These are phyloP conservation scores for Flaveria ramosissima DNA, from an alignment of 129 eudicot species.

Conservation along the genomic window DNA sequence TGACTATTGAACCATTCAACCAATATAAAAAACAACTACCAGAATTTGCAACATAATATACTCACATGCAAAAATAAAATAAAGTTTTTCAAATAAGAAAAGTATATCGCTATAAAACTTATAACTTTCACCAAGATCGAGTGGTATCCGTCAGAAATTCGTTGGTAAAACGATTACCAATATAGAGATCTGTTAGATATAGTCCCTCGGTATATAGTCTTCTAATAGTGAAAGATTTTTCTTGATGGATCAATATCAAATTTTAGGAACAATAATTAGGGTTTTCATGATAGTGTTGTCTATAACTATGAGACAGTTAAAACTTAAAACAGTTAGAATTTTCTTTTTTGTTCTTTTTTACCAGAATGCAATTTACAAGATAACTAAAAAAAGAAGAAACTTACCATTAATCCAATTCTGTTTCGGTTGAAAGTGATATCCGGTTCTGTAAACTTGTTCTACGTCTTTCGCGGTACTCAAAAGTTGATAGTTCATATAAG, in stretches of 20 bases:
- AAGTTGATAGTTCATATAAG: conserved; percentile 38
- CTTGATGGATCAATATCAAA: neutral
- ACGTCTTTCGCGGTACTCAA: conserved; percentile 2
- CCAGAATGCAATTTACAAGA: neutral
- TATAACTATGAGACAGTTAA: too few relatives aligned
- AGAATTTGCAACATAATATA: too few relatives aligned
- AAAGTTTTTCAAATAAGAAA: neutral
- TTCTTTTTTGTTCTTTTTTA: neutral
- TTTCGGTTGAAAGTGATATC: conserved; percentile 76
- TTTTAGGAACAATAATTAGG: neutral
- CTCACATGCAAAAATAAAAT: neutral
- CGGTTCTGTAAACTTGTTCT: conserved; percentile 48
- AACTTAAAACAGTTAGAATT: too few relatives aligned
- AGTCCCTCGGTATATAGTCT: too few relatives aligned
- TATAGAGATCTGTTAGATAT: too few relatives aligned
- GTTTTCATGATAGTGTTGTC: conserved; percentile 4
- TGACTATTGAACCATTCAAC: too few relatives aligned
- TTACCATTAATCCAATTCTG: conserved; percentile 83
- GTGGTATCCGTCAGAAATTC: too few relatives aligned
- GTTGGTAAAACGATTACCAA: too few relatives aligned
- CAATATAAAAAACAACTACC: neutral
- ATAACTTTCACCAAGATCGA: too few relatives aligned
- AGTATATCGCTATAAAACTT: neutral
- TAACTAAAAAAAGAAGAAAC: neutral
- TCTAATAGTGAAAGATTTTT: too few relatives aligned